phyloP scores from a whole-genome alignment of 768 basidiomycete species.

The Lactarius vividus region DNA sequence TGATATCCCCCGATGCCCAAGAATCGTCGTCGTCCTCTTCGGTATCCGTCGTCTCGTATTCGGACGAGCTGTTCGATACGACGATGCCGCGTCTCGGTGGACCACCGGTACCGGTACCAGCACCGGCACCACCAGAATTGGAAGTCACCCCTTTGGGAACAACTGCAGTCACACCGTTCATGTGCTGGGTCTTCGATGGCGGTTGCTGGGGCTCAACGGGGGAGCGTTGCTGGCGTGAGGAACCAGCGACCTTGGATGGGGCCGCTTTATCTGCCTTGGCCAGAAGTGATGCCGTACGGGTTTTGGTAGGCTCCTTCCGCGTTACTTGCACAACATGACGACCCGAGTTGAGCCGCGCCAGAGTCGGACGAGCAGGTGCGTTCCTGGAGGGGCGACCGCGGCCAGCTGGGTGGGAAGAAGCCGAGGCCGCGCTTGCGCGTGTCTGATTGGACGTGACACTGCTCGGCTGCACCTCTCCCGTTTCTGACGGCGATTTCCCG shows the following conservation, averaged over 20 bases:
- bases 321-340: slow-evolving; percentile 13
- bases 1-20: slow-evolving; percentile 61
- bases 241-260: slow-evolving; percentile 9
- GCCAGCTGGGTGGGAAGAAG: slow-evolving; percentile 25
- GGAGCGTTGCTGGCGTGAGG: slow-evolving; percentile 17
- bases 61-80: slow-evolving; percentile 46
- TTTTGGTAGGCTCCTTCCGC: slow-evolving; percentile 14
- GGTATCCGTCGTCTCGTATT: slow-evolving; percentile 53
- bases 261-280: slow-evolving; percentile 9
- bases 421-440: slow-evolving; percentile 33
- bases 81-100: slow-evolving; percentile 39
- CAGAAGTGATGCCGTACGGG: slow-evolving; percentile 2
- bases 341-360: slow-evolving; percentile 25
- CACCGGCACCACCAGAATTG: not conserved
- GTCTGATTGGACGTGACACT: slow-evolving; percentile 39
- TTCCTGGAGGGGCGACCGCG: slow-evolving; percentile 30
- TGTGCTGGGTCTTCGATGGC: slow-evolving; percentile 18
- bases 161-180: slow-evolving; percentile 27
- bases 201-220: slow-evolving; percentile 15
- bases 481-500: slow-evolving; percentile 31
- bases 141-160: slow-evolving; percentile 23
- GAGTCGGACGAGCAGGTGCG: slow-evolving; percentile 16
- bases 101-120: not conserved
- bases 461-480: slow-evolving; percentile 35
- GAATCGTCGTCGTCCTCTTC: slow-evolving; percentile 49